Percentiles rank a stretch among this genome's conserved stretches.
These are phyloP conservation scores for Trichoderma virens DNA, from an alignment of 495 filamentous ascomycete genomes.

Conservation along the genomic window DNA sequence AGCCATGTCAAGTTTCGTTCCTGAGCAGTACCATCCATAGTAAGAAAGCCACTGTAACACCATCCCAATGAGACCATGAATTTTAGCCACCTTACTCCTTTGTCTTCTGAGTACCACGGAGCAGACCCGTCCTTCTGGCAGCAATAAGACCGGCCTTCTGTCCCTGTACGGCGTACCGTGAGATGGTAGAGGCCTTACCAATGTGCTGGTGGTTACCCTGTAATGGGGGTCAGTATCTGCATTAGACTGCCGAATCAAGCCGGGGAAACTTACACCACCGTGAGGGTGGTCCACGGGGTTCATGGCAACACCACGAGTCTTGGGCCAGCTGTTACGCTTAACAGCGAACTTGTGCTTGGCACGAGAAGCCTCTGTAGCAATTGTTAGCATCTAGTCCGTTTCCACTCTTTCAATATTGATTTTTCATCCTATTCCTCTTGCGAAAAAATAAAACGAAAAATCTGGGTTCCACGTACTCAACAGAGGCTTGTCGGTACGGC, in stretches of 20 bases:
- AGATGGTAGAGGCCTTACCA: constrained; percentile 99
- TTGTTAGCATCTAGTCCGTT: constrained; percentile 15
- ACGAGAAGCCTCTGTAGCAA: constrained; percentile 74
- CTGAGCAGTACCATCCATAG: constrained; percentile 46
- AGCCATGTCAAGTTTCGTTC: constrained; percentile 23
- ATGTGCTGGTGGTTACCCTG: constrained; percentile 99
- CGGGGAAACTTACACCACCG: constrained; percentile 55
- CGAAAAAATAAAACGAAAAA: background rate
- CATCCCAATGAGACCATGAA: constrained; percentile 45
- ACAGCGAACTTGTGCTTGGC: constrained; percentile 99
- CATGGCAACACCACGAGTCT: constrained; percentile 99
- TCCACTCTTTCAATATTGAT: background rate
- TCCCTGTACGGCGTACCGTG: constrained; percentile 91
- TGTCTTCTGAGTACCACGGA: constrained; percentile 98
- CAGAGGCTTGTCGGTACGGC: constrained; percentile 97
- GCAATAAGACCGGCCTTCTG: constrained; percentile 99
- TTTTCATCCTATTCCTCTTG: background rate
- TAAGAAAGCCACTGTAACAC: constrained; percentile 48
- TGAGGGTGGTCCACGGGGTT: constrained; percentile 99
- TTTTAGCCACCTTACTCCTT: constrained; percentile 67
- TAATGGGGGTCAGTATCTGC: constrained; percentile 26
- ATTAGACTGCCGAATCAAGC: background rate
- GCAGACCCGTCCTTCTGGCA: constrained; percentile 95
- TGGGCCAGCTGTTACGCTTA: constrained; percentile 99
- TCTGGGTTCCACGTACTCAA: constrained; percentile 52